Percentiles rank a stretch among this genome's conserved stretches.
phyloP scores from a whole-genome alignment of 202 grass and related monocot genomes.

The Carex arenaria region DNA sequence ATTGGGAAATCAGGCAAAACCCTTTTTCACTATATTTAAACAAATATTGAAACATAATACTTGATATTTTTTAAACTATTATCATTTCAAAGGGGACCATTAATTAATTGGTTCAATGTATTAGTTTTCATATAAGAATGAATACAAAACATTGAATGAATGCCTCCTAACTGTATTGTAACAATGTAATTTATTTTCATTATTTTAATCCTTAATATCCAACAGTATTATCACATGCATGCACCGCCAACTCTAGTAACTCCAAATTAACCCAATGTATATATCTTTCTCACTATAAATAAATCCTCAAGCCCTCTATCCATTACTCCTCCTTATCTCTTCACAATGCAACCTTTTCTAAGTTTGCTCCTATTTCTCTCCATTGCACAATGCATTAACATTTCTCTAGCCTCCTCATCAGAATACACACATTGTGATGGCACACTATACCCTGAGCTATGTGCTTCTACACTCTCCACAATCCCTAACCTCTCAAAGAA shows the following conservation, averaged over 20 bases:
- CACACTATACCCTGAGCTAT: constrained; percentile 66
- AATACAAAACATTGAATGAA: background rate
- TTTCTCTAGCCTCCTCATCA: background rate
- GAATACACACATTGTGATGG: constrained; percentile 50
- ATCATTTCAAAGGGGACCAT: no score
- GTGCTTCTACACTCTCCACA: constrained; percentile 56
- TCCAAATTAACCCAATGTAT: background rate
- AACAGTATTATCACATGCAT: background rate
- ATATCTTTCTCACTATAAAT: background rate
- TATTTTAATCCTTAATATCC: background rate
- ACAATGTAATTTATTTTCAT: background rate
- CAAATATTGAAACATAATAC: no score
- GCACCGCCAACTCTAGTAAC: background rate
- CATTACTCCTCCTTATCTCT: background rate
- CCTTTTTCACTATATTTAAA: no score
- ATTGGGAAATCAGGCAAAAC: no score
- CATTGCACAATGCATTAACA: constrained; percentile 2
- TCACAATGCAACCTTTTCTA: background rate
- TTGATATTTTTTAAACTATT: no score
- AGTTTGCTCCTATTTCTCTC: background rate
- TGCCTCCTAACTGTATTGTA: background rate
- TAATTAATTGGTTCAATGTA: background rate
- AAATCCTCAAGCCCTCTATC: constrained; percentile 7
- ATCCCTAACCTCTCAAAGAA: constrained; percentile 57
- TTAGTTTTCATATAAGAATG: background rate